Conservation (phyloP, 805 yeast genomes). For the Hanseniaspora pseudoguilliermondii region DNA sequence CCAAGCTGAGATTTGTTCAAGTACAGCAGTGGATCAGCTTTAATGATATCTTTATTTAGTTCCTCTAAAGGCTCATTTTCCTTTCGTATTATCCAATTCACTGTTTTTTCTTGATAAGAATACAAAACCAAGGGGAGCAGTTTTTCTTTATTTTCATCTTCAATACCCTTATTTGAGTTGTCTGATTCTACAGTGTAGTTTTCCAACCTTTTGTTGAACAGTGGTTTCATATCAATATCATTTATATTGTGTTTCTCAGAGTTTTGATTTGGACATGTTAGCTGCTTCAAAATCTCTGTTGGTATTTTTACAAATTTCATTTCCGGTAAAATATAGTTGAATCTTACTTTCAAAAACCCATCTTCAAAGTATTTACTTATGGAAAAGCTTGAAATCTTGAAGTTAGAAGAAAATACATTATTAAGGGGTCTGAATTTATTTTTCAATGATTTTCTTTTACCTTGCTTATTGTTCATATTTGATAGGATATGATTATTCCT, state of each 20-base stretch:
- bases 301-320: neutral
- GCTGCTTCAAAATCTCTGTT: neutral
- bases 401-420: neutral
- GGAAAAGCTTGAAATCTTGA: neutral
- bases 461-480: neutral
- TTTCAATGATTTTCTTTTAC: neutral
- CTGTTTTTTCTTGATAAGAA: constrained; percentile 25
- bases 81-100: constrained; percentile 26
- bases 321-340: neutral
- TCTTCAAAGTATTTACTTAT: neutral
- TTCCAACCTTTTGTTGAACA: neutral
- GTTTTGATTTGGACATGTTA: no score
- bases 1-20: neutral
- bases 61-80: constrained; percentile 14
- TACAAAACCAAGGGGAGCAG: constrained; percentile 15
- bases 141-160: neutral
- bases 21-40: neutral
- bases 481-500: neutral
- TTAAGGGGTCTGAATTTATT: neutral
- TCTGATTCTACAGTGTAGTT: neutral
- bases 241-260: neutral
- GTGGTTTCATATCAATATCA: neutral
- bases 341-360: neutral
- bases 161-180: neutral
- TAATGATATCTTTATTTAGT: neutral